Evolutionary conservation across 305 asterid species (phyloP), one percentile per base, ranked within the genome.

Genomic region (Fraxinus nigra): DNA sequence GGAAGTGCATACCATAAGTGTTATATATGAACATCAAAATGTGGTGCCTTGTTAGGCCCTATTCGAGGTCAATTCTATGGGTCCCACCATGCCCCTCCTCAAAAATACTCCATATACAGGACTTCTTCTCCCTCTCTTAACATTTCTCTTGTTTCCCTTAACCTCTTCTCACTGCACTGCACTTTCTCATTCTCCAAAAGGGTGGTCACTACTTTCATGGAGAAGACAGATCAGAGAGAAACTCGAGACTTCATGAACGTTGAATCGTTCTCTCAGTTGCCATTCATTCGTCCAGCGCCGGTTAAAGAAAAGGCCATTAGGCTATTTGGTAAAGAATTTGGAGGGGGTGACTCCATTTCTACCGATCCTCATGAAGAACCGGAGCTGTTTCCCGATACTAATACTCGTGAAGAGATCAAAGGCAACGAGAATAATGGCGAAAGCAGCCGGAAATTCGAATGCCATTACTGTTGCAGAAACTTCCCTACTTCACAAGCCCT

Each of bases 201-300:
- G 11, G 37, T 10, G 33, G 37, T 14, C 65, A 2, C 28, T 16
- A 35, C 7, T 59, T 75, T 83, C 83, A 94, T 94, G 98, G 98
- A 93, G 82, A 91, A 89, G 67, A 84, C 63, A 38, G 46, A 63
- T 46, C 90, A 92, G 7, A 88, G 90, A 78, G 98, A 95, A 82
- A 91, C 97, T 48, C 93, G 82, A 28, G 97, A 95, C 79, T 90
- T 93, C 89, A 90, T 90, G 97, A 95, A 87, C 82, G 98, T 93
- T 22, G 93, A 93, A 67, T 92, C 98, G 7, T 93, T 95, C 94
- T 91, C 98, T 51, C 98, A 95, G 87, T 82, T 95, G 30, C 98
- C 98, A 84, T 95, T 95, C 61, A 92, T 95, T 88, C 95, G 98
- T 40, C 92, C 95, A 0, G 80, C 93, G n/a, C 88, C 86, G 0